Evolutionary conservation across 345 rosid species (phyloP).

Genomic region (Hypericum androsaemum): DNA sequence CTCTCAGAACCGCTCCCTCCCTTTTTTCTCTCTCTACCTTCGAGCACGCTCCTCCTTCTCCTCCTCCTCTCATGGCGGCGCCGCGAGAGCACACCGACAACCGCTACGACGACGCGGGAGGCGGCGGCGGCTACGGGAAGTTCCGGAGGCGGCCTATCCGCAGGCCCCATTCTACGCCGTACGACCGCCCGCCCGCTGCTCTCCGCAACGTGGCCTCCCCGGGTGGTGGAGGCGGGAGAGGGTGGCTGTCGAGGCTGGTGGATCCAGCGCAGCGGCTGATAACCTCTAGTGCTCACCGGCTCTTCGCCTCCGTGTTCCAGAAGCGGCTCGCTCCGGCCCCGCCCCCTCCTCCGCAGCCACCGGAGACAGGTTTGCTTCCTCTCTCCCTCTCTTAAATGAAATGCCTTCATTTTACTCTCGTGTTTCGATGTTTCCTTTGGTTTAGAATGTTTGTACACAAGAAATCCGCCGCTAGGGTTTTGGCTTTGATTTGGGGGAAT

Average conservation of each 20-base stretch:
- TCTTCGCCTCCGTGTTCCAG: slow-evolving; percentile 60
- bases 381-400: neutral
- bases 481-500: too few species aligned
- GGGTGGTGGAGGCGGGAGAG: slow-evolving; percentile 19
- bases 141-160: slow-evolving; percentile 4
- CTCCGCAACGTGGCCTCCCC: neutral
- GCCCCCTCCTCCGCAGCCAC: slow-evolving; percentile 28
- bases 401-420: neutral
- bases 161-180: neutral
- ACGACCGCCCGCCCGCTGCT: slow-evolving; percentile 5
- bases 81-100: neutral
- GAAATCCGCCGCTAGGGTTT: too few species aligned
- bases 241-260: slow-evolving; percentile 81
- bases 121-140: neutral
- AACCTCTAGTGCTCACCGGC: slow-evolving; percentile 60
- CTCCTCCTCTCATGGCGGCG: slow-evolving; percentile 2
- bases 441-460: neutral
- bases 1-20: neutral
- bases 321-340: slow-evolving; percentile 52
- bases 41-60: neutral
- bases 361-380: slow-evolving; percentile 28
- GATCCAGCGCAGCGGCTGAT: slow-evolving; percentile 88
- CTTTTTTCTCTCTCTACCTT: neutral
- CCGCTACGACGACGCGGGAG: neutral
- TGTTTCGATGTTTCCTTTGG: too few species aligned